Base-by-base conservation (phyloP, 2,329 filamentous ascomycete genomes). In the Pleoardoris graminearum region DNA sequence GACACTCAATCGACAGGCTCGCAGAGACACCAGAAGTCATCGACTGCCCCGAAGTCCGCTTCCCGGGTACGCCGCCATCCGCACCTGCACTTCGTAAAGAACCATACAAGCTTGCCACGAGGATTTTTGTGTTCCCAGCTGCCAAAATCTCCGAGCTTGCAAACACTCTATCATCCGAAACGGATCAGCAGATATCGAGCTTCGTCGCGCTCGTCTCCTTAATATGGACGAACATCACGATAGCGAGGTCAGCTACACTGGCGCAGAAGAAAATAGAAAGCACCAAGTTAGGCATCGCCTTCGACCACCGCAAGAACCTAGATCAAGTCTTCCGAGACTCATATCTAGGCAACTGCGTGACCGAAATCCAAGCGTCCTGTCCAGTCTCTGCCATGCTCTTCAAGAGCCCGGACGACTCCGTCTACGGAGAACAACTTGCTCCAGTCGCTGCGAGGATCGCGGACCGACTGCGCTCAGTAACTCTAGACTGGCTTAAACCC, bases 181-280 rank as follows among this genome's bases (percentile, higher is more conserved):
- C 55, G 0, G 30, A 16, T 0, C 32, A 23, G 4, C 45, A 30
- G 1, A 53, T 58, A 7, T 58, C 54, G 10, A 50, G 35, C n/a
- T 67, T 58, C 49, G 59, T 51, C 5, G 53, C 60, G 4, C 50
- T 67, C 1, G 43, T 58, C 1, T 41, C 63, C 1, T 45, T 66
- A 8, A 17, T 67, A 1, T 66, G 60, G 58, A 54, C 51, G 10
- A 58, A 65, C n/a, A 48, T 62, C 17, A 62, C 54, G 2, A 46
- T 58, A 1, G 59, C 63, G 7, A 51, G 63, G n/a, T 39, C 51
- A 8, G 7, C 44, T 14, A 33, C 43, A 0, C 45, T 59, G 3
- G 7, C 21, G 4, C 19, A 25, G 1, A 46, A 47, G 4, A 50
- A 50, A 6, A 35, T 52, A 14, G 10, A 49, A 7, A 47, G 32